Evolutionary conservation across 2,329 filamentous ascomycete species (phyloP).

Genomic region (Pestalotiopsis sp.): DNA sequence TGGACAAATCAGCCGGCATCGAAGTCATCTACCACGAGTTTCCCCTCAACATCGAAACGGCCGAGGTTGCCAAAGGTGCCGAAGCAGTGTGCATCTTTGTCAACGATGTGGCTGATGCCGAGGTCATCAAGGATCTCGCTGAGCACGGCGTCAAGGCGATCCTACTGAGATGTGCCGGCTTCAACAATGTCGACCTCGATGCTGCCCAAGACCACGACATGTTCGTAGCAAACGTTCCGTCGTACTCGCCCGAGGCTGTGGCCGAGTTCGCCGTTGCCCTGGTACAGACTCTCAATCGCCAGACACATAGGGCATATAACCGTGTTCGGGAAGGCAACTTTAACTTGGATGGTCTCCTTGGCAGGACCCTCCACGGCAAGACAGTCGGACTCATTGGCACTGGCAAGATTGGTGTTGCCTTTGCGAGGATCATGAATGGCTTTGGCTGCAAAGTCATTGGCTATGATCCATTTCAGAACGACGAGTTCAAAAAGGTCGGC

Average conservation of each 20-base stretch:
- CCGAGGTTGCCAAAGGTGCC: slow-evolving; percentile 49
- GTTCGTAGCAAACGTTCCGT: slow-evolving; percentile 65
- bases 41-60: slow-evolving; percentile 55
- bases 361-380: slow-evolving; percentile 61
- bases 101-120: slow-evolving; percentile 57
- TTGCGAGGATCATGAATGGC: slow-evolving; percentile 61
- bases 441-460: slow-evolving; percentile 65
- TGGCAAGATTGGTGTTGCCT: slow-evolving; percentile 63
- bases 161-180: slow-evolving; percentile 67
- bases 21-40: slow-evolving; percentile 60
- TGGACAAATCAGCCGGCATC: slow-evolving; percentile 36
- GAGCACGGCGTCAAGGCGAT: slow-evolving; percentile 54
- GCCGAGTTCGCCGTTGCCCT: slow-evolving; percentile 70
- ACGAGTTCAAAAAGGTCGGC: slow-evolving; percentile 50
- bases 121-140: slow-evolving; percentile 52
- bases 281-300: slow-evolving; percentile 66
- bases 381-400: slow-evolving; percentile 67
- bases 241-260: slow-evolving; percentile 69
- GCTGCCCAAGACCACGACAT: slow-evolving; percentile 55
- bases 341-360: slow-evolving; percentile 62
- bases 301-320: slow-evolving; percentile 68
- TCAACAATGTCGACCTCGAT: slow-evolving; percentile 65
- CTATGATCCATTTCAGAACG: slow-evolving; percentile 55
- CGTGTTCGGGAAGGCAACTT: slow-evolving; percentile 70
- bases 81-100: slow-evolving; percentile 68